Evolutionary conservation across 352 stramenopile species (phyloP), one percentile per base, ranked within the genome.

Genomic region (Phytopythium helicoides): DNA sequence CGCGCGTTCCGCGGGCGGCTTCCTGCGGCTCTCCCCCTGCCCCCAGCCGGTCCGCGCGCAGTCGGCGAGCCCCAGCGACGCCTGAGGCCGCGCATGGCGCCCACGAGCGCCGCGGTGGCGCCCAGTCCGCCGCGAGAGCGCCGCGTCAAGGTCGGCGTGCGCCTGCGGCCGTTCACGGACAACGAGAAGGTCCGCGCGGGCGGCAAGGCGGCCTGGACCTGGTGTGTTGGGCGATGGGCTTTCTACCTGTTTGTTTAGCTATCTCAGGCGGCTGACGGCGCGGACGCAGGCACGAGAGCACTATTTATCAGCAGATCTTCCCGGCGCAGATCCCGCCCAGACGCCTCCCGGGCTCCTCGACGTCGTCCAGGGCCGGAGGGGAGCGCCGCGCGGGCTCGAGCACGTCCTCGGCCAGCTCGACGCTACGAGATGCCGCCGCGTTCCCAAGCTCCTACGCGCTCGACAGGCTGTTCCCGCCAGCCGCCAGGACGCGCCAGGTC

Each of bases 271-370:
- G 12, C 10, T 38, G 38, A 25, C 21, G 40, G 28, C n/a, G 19
- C 26, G 42, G 38, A 41, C 26, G 41, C 22, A 91, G 84, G 84
- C 76, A 96, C 41, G 72, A 87, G 39, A 90, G 92, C 61, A 89
- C 69, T 53, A 95, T 97, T 72, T 88, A 88, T 73, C 87, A 94
- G 60, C 78, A 92, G 65, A 89, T 92, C 58, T 88, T 88, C 59
- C 81, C 76, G 2, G 81, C 79, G 40, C 76, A 81, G 45, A 73
- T 81, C 50, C 71, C 67, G 26, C 52, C 67, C 47, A 68, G 71
- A 28, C 61, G 56, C 8, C 56, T 41, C 41, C 41, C 42, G 3
- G 51, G 33, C 10, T n/a, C 28, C 28, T 33, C 28, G 28, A 33
- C 28, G 28, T 5, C 28, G 5, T 5, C 28, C 28, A 33, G 28